Conservation (phyloP, 1,139 yeast genomes). For the Scheffersomyces illinoinensis region DNA sequence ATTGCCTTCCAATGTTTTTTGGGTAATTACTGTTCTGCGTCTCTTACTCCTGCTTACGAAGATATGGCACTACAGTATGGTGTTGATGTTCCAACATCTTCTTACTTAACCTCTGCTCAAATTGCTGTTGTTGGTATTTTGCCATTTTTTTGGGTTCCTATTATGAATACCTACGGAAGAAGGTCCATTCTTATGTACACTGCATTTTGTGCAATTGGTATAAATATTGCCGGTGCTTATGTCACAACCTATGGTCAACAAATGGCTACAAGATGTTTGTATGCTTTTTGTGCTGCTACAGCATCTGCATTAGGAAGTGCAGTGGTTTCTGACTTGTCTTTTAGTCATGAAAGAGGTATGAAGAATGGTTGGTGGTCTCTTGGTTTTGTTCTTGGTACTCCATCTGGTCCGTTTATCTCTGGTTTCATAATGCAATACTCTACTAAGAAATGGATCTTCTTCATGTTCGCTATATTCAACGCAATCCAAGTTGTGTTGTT, state of each 20-base stretch:
- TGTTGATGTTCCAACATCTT: conserved; percentile 10
- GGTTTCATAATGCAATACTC: conserved; percentile 11
- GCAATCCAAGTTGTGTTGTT: conserved; percentile 11
- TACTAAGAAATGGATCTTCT: conserved; percentile 12
- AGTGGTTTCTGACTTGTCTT: conserved; percentile 16
- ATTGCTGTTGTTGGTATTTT: conserved; percentile 14
- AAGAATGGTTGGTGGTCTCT: conserved; percentile 20
- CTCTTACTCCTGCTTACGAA: conserved; percentile 17
- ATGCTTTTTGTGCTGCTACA: conserved; percentile 13
- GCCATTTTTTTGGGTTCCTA: conserved; percentile 17
- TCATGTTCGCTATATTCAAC: conserved; percentile 16
- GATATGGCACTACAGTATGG: conserved; percentile 13
- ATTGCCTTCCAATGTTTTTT: conserved; percentile 16
- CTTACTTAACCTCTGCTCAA: conserved; percentile 18
- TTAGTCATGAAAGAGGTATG: conserved; percentile 16
- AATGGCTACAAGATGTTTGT: conserved; percentile 17
- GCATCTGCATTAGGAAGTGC: conserved; percentile 15
- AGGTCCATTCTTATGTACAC: conserved; percentile 9
- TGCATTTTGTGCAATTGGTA: conserved; percentile 8
- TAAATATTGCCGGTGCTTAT: conserved; percentile 16
- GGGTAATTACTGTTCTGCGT: conserved; percentile 18
- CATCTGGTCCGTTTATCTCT: conserved; percentile 16
- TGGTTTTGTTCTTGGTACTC: conserved; percentile 16
- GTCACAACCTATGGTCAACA: conserved; percentile 14
- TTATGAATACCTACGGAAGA: conserved; percentile 18